Evolutionary conservation across 2,329 filamentous ascomycete genomes (phyloP), one percentile per base, ranked within the genome.

Genomic region (Trichoderma simmonsii): DNA sequence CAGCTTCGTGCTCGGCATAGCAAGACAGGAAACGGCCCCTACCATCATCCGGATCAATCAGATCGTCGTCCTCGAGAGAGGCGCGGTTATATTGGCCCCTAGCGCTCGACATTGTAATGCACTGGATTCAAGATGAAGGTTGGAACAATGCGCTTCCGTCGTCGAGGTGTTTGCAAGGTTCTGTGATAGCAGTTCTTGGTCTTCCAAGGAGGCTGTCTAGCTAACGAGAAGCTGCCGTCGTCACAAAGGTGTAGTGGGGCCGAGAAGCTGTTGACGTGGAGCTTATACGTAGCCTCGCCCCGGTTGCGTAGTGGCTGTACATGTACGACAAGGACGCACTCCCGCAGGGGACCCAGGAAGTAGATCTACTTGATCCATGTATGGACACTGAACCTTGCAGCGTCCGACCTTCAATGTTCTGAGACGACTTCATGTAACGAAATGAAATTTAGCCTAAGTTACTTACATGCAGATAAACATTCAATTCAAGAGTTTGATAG

Each of bases 21-120:
- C 18, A 48, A 8, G 30, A 24, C 36, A 28, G 18, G 21, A 21
- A 12, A 30, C 14, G 36, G 15, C 30, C 43, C 68, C 76, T 83
- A 93, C 92, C 91, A 83, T 94, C 91, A 85, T 94, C 92, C 4
- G 91, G 91, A 77, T 95, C 92, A 82, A 95, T 93, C 77, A 94
- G 82, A 77, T 94, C 91, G 77, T 92, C 90, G 73, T 92, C 89
- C 62, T 88, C 85, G 74, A 91, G 83, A 73, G 88, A 85, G 72
- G 89, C 87, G 74, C 87, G 87, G 78, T 88, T 85, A 78, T 90
- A 90, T 78, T 90, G 88, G 80, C 88, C 86, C 77, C 81, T 82
- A 74, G 81, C 80, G 77, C 80, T 84, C 67, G 86, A 82, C 86
- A 87, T 88, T 72, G 74, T n/a, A 54, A 62, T 36, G 15, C 8